Evolutionary conservation across 768 basidiomycete species (phyloP).

Genomic region (Leccinum incarnatum): DNA sequence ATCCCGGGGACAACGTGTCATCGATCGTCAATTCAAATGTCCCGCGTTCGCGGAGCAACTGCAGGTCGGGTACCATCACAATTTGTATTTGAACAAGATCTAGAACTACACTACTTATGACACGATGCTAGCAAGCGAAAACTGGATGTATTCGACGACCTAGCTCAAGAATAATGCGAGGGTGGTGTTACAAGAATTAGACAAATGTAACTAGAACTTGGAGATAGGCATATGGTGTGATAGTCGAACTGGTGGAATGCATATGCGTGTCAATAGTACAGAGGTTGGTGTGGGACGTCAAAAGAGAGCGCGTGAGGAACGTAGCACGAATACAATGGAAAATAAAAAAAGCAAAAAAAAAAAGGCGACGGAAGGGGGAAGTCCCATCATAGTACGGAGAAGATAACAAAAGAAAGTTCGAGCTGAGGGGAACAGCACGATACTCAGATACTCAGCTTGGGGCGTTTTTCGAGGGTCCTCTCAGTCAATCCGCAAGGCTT

Average conservation of each 20-base stretch:
- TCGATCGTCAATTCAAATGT: conserved; percentile 4
- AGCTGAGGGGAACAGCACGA: conserved; percentile 4
- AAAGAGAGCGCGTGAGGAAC: conserved; percentile 16
- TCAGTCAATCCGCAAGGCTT: conserved; percentile 19
- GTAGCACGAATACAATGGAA: conserved; percentile 5
- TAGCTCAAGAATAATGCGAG: conserved; percentile 11
- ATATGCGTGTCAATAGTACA: conserved; percentile 24
- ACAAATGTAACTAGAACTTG: conserved; percentile 19
- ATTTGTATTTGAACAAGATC: conserved; percentile 21
- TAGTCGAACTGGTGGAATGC: conserved; percentile 20
- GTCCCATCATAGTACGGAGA: conserved; percentile 2
- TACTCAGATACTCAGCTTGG: conserved; percentile 29
- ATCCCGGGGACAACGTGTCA: conserved; percentile 27
- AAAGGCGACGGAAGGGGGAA: not conserved
- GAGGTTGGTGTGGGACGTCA: conserved; percentile 19
- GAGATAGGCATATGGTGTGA: conserved; percentile 24
- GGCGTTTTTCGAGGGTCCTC: conserved; percentile 24
- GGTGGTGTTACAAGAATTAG: conserved; percentile 32
- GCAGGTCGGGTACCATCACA: not conserved
- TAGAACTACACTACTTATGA: conserved; percentile 30
- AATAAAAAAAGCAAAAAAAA: not conserved
- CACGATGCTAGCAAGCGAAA: conserved; percentile 14
- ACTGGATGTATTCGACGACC: conserved; percentile 17
- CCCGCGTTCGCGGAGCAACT: conserved; percentile 9
- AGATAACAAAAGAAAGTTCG: conserved; percentile 3